These are phyloP conservation scores for Kluyveromyces dobzhanskii DNA, from an alignment of 805 yeast species.

Conservation along the genomic window DNA sequence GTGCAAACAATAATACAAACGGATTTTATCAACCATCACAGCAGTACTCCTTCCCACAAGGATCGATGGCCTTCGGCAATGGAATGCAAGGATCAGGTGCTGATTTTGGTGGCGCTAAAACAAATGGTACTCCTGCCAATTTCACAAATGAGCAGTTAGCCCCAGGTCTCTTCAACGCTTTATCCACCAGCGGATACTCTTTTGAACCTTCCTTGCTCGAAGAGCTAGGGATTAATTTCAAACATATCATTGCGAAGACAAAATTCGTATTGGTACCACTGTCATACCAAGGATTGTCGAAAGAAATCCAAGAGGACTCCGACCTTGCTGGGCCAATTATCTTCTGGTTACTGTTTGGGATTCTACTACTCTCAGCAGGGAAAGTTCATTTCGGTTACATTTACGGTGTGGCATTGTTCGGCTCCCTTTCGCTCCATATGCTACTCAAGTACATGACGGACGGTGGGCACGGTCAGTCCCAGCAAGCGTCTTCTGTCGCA, in stretches of 20 bases:
- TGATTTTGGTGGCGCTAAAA: neutral
- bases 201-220: slow-evolving; percentile 92
- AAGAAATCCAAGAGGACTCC: slow-evolving; percentile 76
- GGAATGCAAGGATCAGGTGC: neutral
- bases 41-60: slow-evolving; percentile 28
- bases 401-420: slow-evolving; percentile 91
- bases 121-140: slow-evolving; percentile 16
- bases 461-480: slow-evolving; percentile 22
- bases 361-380: slow-evolving; percentile 74
- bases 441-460: slow-evolving; percentile 83
- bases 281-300: slow-evolving; percentile 42
- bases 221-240: slow-evolving; percentile 88
- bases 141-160: slow-evolving; percentile 40
- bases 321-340: slow-evolving; percentile 94
- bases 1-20: neutral
- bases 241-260: slow-evolving; percentile 79
- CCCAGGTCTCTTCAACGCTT: slow-evolving; percentile 80
- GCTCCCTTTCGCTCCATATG: slow-evolving; percentile 75
- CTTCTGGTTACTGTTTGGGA: slow-evolving; percentile 81
- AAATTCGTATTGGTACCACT: slow-evolving; percentile 75
- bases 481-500: slow-evolving; percentile 1
- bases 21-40: slow-evolving; percentile 22
- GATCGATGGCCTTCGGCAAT: slow-evolving; percentile 29
- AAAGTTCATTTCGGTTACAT: slow-evolving; percentile 95
- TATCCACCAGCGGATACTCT: slow-evolving; percentile 86